Percentiles rank a stretch among this genome's conserved stretches.
Evolutionary conservation across 2,329 filamentous ascomycete species (phyloP).

Genomic region (Trichophyton rubrum): DNA sequence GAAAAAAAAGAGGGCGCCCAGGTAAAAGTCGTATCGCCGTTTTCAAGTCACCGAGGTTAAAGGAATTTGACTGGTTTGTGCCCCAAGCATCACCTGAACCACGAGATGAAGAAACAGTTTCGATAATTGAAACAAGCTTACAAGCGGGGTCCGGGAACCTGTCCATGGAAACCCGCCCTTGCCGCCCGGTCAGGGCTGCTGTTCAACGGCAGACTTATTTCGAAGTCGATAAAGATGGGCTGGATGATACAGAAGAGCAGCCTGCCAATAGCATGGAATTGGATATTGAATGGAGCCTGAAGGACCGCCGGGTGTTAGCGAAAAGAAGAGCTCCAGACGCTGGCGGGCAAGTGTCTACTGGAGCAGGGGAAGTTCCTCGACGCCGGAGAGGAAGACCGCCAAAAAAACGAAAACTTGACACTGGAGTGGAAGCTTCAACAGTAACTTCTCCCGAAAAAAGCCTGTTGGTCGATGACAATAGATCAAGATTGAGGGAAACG

Average conservation of each 20-base stretch:
- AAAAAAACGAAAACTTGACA: conserved; percentile 14
- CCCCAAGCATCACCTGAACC: conserved; percentile 4
- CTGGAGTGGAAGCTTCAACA: not conserved
- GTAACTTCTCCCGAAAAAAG: not conserved
- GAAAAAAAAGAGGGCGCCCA: conserved; percentile 28
- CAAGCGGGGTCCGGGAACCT: conserved; percentile 8
- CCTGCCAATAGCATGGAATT: not conserved
- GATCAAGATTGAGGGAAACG: no score
- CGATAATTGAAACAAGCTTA: not conserved
- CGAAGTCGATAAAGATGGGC: not conserved
- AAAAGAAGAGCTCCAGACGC: conserved; percentile 3
- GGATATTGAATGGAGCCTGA: not conserved
- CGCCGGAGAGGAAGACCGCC: conserved; percentile 11
- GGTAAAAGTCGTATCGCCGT: conserved; percentile 28
- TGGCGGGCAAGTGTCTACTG: not conserved
- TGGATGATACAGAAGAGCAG: not conserved
- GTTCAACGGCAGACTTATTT: not conserved
- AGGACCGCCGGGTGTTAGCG: not conserved
- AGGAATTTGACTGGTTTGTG: conserved; percentile 27
- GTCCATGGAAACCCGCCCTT: not conserved
- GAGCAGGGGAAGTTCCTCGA: not conserved
- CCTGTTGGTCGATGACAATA: not conserved
- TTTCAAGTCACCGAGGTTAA: conserved; percentile 26
- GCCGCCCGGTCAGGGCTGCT: not conserved
- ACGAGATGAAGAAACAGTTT: not conserved